Evolutionary conservation across 1,139 yeast species (phyloP), one percentile per base, ranked within the genome.

Genomic region (Yamadazyma taylorii): DNA sequence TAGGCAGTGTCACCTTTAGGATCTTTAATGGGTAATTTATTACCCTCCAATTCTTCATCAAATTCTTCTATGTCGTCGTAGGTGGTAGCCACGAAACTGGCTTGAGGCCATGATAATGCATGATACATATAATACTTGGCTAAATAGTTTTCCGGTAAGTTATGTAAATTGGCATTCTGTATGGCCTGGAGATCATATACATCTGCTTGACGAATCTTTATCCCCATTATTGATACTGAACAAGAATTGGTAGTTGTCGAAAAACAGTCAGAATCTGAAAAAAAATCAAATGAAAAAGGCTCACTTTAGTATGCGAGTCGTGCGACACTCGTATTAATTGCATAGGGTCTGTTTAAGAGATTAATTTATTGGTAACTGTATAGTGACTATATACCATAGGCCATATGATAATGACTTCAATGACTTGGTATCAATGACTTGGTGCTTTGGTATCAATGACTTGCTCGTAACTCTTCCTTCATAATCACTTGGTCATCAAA

Each of bases 51-150:
- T 17, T 66, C 72, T 19, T 49, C 61, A 24, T 56, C 60, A 37
- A 70, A 76, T 2, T 75, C 50, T 8, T 43, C 51, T 16, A 55
- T 51, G 33, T 60, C 64, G 38, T 70, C 75, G 51, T 64, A 80
- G 1, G 94, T 86, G 1, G 94, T 84, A 17, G 98, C 98, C 24
- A 92, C 98, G 66, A 83, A 92, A 35, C 96, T 87, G 6, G 95
- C 95, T 60, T 92, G 96, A 2, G 99, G 98, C 98, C 98, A 92
- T 30, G 97, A 84, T 40, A 90, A 68, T 14, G 89, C 77, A 61
- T 92, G 99, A 61, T 92, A 92, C 75, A 94, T 77, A 61, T 90
- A 92, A 63, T 90, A 92, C 63, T 90, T 90, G 63, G 90, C 69
- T 49, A 85, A 85, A 58, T 92, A 92, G 63, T 92, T 92, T 60